These are phyloP conservation scores for Clitopilus hobsonii DNA, from an alignment of 768 basidiomycete species.

Conservation along the genomic window DNA sequence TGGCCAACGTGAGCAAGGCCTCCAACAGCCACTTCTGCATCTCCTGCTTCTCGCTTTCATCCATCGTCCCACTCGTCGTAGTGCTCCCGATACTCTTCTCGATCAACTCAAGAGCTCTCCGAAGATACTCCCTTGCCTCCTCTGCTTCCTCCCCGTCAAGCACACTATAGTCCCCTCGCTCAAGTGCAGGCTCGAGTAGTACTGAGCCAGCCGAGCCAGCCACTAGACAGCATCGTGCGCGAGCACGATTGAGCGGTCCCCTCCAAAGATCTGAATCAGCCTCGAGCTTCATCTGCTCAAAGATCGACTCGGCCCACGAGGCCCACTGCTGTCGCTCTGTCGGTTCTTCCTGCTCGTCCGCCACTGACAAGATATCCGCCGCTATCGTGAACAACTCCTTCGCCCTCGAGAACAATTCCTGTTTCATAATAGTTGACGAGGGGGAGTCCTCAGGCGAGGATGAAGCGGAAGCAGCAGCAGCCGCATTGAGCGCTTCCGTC, in stretches of 20 bases:
- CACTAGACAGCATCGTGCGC: slow-evolving; percentile 53
- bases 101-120: slow-evolving; percentile 38
- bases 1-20: slow-evolving; percentile 55
- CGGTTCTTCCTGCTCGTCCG: slow-evolving; percentile 46
- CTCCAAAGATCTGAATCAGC: slow-evolving; percentile 49
- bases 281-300: slow-evolving; percentile 63
- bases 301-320: slow-evolving; percentile 54
- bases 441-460: slow-evolving; percentile 8
- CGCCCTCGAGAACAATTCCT: slow-evolving; percentile 45
- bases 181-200: slow-evolving; percentile 49
- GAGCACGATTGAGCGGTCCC: slow-evolving; percentile 35
- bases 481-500: too few relatives aligned
- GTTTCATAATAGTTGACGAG: slow-evolving; percentile 8
- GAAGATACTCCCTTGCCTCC: slow-evolving; percentile 50
- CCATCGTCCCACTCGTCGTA: slow-evolving; percentile 5
- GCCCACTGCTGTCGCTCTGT: slow-evolving; percentile 54
- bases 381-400: slow-evolving; percentile 61
- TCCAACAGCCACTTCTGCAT: slow-evolving; percentile 41
- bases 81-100: slow-evolving; percentile 30
- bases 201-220: slow-evolving; percentile 53
- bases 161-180: slow-evolving; percentile 33
- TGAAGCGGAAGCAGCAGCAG: background rate
- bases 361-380: slow-evolving; percentile 52
- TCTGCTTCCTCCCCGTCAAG: slow-evolving; percentile 44
- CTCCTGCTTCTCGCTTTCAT: slow-evolving; percentile 18